Base-by-base conservation (phyloP, 169 alveolate species). In the Sarcocystis neurona region DNA sequence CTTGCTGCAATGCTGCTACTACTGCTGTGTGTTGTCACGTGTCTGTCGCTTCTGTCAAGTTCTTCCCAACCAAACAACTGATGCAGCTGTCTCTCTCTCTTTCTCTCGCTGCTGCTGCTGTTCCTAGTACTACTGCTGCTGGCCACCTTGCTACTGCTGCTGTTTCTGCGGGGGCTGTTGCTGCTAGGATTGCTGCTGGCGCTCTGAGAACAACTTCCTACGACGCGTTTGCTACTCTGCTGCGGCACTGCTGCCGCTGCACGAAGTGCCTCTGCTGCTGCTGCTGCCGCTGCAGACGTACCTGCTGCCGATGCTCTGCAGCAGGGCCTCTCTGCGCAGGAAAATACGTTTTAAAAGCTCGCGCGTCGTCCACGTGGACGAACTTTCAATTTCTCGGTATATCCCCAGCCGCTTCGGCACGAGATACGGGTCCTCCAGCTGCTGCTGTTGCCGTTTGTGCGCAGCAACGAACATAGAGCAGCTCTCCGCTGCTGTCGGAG, bases 291-390 rank as follows among this genome's bases (percentile, higher is more conserved):
- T 66, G 8, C 30, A 50, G 34, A 2, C 58, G 32, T 60, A 66
- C 89, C 91, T 32, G 66, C 15, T 60, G 39, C 43, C 70, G 32
- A 92, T 80, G 82, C 79, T 79, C 18, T 48, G 86, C 82, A 88
- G 66, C 53, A 92, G 89, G 37, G 85, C 85, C 74, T 84, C 47
- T 43, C 91, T 60, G 91, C 90, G 89, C 53, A 60, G 78, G 39
- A 90, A 70, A 41, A 92, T 79, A 72, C 94, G 79, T 5, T 84
- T 60, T 48, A 92, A 88, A 37, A 92, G 89, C 60, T 85, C 93
- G 50, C 72, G 68, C 66, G 93, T 90, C 12, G 94, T 92, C 89
- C 93, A 92, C 53, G 87, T 34, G 80, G 84, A 79, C 39, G 72
- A 72, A 47, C 85, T 72, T 60, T 72, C 90, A 2, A 68, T 85